These are phyloP conservation scores for Pichia nakasei DNA, from an alignment of 805 yeast species.

Conservation along the genomic window DNA sequence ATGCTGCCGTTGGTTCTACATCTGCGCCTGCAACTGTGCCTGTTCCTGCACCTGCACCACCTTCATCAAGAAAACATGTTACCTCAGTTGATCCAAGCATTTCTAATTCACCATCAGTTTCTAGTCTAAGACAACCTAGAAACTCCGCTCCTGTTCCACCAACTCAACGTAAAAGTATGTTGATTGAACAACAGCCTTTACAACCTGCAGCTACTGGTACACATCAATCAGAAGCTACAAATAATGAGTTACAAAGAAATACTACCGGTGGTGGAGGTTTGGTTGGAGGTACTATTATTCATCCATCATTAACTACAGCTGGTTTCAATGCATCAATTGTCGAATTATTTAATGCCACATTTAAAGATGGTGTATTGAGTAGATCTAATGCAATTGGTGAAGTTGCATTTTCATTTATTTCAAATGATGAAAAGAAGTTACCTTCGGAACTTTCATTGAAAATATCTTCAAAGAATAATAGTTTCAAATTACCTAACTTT, in stretches of 20 bases:
- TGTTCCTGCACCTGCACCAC: slow-evolving; percentile 24
- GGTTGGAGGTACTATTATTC: slow-evolving; percentile 33
- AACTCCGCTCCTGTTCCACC: slow-evolving; percentile 28
- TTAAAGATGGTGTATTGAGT: slow-evolving; percentile 54
- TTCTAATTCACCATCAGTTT: slow-evolving; percentile 7
- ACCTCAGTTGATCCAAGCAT: neutral
- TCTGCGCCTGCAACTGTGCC: too few relatives aligned
- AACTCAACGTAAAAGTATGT: slow-evolving; percentile 22
- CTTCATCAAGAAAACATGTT: slow-evolving; percentile 26
- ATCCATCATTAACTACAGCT: slow-evolving; percentile 41
- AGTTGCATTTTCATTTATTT: slow-evolving; percentile 65
- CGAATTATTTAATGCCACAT: slow-evolving; percentile 72
- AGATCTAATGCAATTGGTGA: slow-evolving; percentile 73
- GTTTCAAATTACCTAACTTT: slow-evolving; percentile 32
- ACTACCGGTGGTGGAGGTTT: slow-evolving; percentile 27
- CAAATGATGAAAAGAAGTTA: slow-evolving; percentile 23
- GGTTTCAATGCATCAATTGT: slow-evolving; percentile 79
- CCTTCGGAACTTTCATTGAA: slow-evolving; percentile 35
- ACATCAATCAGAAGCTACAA: slow-evolving; percentile 34
- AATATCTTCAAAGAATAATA: slow-evolving; percentile 32
- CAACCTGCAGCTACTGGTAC: slow-evolving; percentile 16
- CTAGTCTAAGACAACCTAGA: slow-evolving; percentile 16
- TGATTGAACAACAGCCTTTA: slow-evolving; percentile 11
- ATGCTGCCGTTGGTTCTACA: too few relatives aligned
- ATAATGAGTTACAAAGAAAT: slow-evolving; percentile 30